Percentiles rank a stretch among this genome's conserved stretches.
Conservation (phyloP, 257 asterid genomes). For the Verbascum thapsus region DNA sequence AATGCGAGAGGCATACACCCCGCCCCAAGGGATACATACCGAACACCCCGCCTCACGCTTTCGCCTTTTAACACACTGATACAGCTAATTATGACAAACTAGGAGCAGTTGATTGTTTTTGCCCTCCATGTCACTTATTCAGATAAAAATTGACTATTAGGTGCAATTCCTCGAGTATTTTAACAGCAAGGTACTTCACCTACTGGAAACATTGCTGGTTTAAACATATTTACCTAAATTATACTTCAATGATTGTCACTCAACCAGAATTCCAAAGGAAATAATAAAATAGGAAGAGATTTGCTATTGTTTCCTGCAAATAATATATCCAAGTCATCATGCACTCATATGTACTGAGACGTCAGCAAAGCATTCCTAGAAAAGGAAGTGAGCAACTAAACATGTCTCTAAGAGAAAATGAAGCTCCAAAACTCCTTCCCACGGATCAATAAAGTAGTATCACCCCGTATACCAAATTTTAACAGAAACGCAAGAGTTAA, state of each 20-base stretch:
- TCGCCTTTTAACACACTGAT: no score
- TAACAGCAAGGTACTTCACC: no score
- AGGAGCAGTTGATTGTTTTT: not conserved
- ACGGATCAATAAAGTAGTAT: not conserved
- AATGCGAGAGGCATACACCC: no score
- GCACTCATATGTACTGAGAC: not conserved
- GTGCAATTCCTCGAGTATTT: slow-evolving; percentile 4
- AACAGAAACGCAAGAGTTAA: no score
- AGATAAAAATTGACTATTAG: not conserved
- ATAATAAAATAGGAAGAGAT: not conserved
- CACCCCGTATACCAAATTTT: not conserved
- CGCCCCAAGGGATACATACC: no score
- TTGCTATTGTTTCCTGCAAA: slow-evolving; percentile 6
- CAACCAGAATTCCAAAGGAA: not conserved
- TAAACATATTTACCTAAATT: not conserved
- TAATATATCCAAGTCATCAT: slow-evolving; percentile 4
- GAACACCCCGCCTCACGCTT: no score
- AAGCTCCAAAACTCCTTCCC: not conserved
- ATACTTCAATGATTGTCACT: not conserved
- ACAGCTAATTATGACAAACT: no score
- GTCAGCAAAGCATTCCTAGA: not conserved
- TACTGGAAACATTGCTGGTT: not conserved
- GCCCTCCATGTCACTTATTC: not conserved
- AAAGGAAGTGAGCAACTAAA: no score
- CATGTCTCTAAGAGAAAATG: no score